Percentiles rank a stretch among this genome's conserved stretches.
Conservation (phyloP, 208 protist species). For the Crithidia thermophila region DNA sequence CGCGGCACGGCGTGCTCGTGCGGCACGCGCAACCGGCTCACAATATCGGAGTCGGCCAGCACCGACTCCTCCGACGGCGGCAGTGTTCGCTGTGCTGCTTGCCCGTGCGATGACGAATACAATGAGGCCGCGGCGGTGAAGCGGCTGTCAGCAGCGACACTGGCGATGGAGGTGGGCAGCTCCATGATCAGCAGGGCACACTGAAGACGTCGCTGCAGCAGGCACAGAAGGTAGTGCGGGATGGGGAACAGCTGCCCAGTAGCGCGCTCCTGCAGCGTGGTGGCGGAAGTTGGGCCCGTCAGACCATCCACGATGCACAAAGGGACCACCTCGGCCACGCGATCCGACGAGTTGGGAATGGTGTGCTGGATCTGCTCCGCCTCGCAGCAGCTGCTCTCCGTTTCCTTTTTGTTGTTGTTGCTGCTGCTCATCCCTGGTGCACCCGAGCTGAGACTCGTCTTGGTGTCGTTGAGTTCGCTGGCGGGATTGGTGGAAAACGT, state of each 20-base stretch:
- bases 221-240: conserved; percentile 50
- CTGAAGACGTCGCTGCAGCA: conserved; percentile 55
- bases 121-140: not conserved
- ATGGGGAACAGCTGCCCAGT: conserved; percentile 48
- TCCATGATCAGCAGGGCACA: conserved; percentile 73
- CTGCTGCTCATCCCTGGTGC: too few relatives aligned
- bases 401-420: too few relatives aligned
- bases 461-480: not conserved
- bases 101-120: too few relatives aligned
- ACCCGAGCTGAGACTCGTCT: too few relatives aligned
- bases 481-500: conserved; percentile 7
- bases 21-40: conserved; percentile 19
- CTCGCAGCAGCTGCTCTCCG: too few relatives aligned
- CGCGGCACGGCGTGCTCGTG: conserved; percentile 8
- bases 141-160: not conserved
- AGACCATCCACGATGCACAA: conserved; percentile 60
- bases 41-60: conserved; percentile 26
- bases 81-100: not conserved
- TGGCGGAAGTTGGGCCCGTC: conserved; percentile 38
- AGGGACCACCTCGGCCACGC: conserved; percentile 22
- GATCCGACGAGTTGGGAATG: too few relatives aligned
- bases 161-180: not conserved
- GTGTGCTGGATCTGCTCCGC: too few relatives aligned
- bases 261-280: conserved; percentile 63
- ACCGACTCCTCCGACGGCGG: conserved; percentile 11